These are phyloP conservation scores for Plectosphaerella cucumerina DNA, from an alignment of 2,329 filamentous ascomycete species.

Conservation along the genomic window DNA sequence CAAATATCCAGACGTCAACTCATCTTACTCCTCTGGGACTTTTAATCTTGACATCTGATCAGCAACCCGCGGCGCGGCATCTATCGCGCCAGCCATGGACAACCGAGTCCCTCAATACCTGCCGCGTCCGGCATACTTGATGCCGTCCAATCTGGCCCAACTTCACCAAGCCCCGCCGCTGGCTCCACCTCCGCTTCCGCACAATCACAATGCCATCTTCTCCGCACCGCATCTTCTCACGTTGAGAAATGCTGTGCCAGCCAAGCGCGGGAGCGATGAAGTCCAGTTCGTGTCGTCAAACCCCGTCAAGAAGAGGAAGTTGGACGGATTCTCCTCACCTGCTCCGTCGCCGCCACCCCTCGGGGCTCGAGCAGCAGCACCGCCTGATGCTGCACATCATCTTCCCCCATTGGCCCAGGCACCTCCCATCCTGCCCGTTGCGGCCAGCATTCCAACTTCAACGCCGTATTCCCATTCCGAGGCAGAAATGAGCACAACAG, in stretches of 20 bases:
- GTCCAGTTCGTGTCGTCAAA: slow-evolving; percentile 39
- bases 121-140: no score
- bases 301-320: slow-evolving; percentile 32
- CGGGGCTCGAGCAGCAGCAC: no score
- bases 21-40: no score
- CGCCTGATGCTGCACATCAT: neutral
- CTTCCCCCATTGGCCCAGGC: neutral
- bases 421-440: neutral
- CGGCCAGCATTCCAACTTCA: neutral
- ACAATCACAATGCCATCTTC: no score
- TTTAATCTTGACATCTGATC: no score
- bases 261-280: slow-evolving; percentile 33
- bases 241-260: slow-evolving; percentile 2
- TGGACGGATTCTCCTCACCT: neutral
- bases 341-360: neutral
- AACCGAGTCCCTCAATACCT: no score
- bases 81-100: no score
- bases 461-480: slow-evolving; percentile 4
- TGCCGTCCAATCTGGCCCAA: no score
- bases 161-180: no score
- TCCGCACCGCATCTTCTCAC: neutral
- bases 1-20: no score
- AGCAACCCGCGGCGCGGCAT: no score
- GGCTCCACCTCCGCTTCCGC: no score
- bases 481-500: slow-evolving; percentile 25